Evolutionary conservation across 78 protist genomes (phyloP).

Genomic region (Protostelium mycophagum): DNA sequence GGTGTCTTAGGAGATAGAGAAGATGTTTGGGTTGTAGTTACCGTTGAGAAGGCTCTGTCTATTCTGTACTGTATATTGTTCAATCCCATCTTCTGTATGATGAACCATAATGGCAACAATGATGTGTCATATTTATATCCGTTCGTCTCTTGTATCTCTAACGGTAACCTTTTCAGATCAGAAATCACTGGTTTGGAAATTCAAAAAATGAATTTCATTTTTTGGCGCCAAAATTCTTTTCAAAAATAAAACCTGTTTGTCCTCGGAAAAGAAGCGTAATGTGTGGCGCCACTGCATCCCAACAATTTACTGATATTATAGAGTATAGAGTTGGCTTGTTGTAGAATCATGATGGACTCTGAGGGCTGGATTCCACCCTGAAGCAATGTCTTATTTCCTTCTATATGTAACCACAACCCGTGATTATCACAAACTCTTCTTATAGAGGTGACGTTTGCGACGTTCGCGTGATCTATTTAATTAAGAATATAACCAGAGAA

Average conservation of each 20-base stretch:
- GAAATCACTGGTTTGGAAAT: too few species aligned
- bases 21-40: too few species aligned
- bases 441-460: not conserved
- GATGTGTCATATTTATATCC: not conserved
- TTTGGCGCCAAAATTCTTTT: too few species aligned
- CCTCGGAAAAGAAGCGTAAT: not conserved
- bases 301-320: not conserved
- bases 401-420: not conserved
- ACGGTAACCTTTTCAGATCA: not conserved
- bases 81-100: not conserved
- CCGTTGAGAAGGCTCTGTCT: not conserved
- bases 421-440: not conserved
- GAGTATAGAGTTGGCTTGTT: not conserved
- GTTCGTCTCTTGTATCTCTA: not conserved
- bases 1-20: too few species aligned
- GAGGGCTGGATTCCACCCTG: not conserved
- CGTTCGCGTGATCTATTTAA: not conserved
- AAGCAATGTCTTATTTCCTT: not conserved
- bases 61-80: not conserved
- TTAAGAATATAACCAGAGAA: too few species aligned
- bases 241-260: too few species aligned
- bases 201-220: too few species aligned
- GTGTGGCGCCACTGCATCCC: not conserved
- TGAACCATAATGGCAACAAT: not conserved
- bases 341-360: not conserved